Base-by-base conservation (phyloP, 768 basidiomycete species). In the Kwoniella sp. region DNA sequence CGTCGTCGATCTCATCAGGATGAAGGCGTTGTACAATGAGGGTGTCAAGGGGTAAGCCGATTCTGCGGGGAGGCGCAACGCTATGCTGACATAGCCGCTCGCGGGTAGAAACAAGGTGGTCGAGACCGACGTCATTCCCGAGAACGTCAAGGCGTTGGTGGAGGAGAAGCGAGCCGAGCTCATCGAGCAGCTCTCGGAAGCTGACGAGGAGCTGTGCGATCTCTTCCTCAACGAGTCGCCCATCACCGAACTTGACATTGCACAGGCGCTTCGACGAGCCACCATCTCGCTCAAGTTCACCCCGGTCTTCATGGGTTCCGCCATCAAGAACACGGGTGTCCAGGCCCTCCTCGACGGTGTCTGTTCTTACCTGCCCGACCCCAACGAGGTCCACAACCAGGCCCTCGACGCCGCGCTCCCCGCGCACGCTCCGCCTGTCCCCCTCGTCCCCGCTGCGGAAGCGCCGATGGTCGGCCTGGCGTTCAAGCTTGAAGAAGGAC, bases 401-500 rank as follows among this genome's bases (percentile, higher is more conserved):
- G 93, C 93, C 1, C 83, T 90, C 60, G 92, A 95, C 67, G 85
- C 85, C 0, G 65, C 63, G 43, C 60, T 70, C 17, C 75, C 76
- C 10, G 69, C 79, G 0, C 76, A 78, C 22, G 80, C 87, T 0
- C 83, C 88, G 6, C 81, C 81, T 15, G 83, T 95, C 6, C 80
- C 84, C 0, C 81, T 98, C 15, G 78, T 80, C 8, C 90, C 92
- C 26, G 91, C 91, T 7, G 83, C 88, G 0, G 80, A 83, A 25
- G 88, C 88, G 0, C 89, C 92, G 3, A 79, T 98, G 25, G 87
- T 99, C 53, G 92, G 88, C 7, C 78, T 99, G 43, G 95, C 95
- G 11, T 99, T 99, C 82, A 99, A 99, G 78, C 79, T 99, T 38
- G 95, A 99, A 74, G 95, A 99, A 77, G 92, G 93, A 3, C 81